Evolutionary conservation across 148 eudicot species (phyloP).

Genomic region (Rhododendron griersonianum): DNA sequence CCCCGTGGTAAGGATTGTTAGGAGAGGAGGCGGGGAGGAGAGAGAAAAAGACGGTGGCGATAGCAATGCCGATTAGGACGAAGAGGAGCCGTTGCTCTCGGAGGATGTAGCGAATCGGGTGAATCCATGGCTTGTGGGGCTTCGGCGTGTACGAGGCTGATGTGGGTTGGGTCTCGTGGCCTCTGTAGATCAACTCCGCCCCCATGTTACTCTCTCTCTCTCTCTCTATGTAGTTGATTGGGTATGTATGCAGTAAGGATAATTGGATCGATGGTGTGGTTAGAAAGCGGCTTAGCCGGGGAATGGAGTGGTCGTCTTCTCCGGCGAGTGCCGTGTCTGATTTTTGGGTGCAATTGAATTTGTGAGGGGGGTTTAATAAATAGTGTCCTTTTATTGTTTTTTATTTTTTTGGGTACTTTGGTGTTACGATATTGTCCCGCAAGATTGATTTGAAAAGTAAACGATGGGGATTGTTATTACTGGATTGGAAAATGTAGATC

Average conservation of each 20-base stretch:
- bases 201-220: constrained; percentile 27
- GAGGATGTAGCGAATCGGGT: constrained; percentile 66
- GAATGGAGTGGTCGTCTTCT: background rate
- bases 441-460: background rate
- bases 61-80: constrained; percentile 63
- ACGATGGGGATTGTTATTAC: no score
- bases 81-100: constrained; percentile 78
- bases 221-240: background rate
- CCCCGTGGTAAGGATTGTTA: background rate
- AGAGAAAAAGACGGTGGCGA: constrained; percentile 58
- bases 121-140: constrained; percentile 60
- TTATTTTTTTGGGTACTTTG: no score
- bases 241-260: background rate
- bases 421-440: background rate
- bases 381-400: background rate
- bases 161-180: constrained; percentile 41
- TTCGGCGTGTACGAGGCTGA: constrained; percentile 60
- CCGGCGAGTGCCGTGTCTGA: background rate
- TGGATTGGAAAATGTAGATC: no score
- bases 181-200: constrained; percentile 68
- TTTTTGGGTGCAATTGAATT: background rate
- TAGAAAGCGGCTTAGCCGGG: constrained; percentile 7
- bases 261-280: background rate
- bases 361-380: background rate
- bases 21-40: constrained; percentile 34